Percentiles rank a stretch among this genome's conserved stretches.
phyloP scores from a whole-genome alignment of 441 rosid species.

The Croton setiger region DNA sequence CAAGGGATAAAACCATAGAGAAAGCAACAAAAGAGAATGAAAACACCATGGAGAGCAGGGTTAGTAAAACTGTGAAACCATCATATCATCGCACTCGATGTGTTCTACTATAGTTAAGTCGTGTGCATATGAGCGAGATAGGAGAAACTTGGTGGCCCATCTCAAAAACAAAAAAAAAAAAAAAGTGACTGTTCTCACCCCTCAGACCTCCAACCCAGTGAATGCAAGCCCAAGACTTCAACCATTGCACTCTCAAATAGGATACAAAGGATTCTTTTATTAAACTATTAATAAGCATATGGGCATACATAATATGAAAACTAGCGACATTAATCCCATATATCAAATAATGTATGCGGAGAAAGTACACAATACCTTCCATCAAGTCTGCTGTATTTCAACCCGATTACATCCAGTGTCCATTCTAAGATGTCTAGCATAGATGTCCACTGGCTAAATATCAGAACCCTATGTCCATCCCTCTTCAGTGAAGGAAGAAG shows the following conservation, averaged over 20 bases:
- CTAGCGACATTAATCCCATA: background rate
- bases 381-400: conserved; percentile 84
- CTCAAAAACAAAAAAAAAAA: background rate
- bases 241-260: background rate
- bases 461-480: conserved; percentile 76
- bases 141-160: background rate
- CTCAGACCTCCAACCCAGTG: background rate
- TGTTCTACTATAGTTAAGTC: background rate
- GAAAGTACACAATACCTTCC: conserved; percentile 60
- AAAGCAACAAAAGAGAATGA: background rate
- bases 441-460: conserved; percentile 98
- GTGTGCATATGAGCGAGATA: background rate
- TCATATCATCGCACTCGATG: background rate
- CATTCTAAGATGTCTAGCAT: conserved; percentile 97
- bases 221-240: background rate
- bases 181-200: background rate
- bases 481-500: conserved; percentile 70
- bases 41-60: background rate
- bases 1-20: background rate
- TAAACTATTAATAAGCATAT: no score
- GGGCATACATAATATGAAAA: background rate
- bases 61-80: background rate
- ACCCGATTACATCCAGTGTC: conserved; percentile 86
- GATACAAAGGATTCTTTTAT: background rate
- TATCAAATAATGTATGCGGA: background rate